phyloP scores from a whole-genome alignment of 129 eudicot genomes.

The Mikania micrantha region DNA sequence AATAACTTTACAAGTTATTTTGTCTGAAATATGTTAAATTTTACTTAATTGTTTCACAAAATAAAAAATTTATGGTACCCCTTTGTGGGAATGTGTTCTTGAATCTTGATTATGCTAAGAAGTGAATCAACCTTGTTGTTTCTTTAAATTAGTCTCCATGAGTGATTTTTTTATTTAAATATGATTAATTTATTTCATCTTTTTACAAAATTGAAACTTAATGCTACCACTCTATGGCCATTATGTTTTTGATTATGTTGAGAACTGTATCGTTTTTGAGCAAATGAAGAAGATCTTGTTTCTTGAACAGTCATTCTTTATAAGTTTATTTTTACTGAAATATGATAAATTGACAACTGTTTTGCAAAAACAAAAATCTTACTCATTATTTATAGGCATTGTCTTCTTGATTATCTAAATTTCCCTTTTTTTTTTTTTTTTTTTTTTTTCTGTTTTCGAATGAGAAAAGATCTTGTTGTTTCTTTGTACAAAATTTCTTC shows the following conservation, averaged over 20 bases:
- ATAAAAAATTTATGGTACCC: not conserved
- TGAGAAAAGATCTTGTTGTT: not conserved
- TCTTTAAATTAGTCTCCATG: not conserved
- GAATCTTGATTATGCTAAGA: not conserved
- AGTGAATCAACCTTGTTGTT: not conserved
- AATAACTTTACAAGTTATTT: not conserved
- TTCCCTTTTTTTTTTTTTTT: not conserved
- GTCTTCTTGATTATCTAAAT: not conserved
- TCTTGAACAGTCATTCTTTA: not conserved
- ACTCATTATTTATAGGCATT: not conserved
- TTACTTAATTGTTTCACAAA: not conserved
- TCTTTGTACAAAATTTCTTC: not conserved
- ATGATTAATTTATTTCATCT: not conserved
- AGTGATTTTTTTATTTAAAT: no score
- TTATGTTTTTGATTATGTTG: constrained; percentile 6
- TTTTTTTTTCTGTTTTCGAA: no score
- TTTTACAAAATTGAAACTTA: not conserved
- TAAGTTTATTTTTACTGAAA: not conserved
- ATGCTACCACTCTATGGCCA: not conserved
- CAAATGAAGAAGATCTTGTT: not conserved
- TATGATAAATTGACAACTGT: not conserved
- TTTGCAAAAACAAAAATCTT: not conserved
- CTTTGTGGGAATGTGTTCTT: no score
- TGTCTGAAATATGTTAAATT: not conserved
- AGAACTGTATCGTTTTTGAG: not conserved